Evolutionary conservation across 192 early-diverging fungal species (phyloP), one percentile per base, ranked within the genome.

Genomic region (Backusella liffmaniae): DNA sequence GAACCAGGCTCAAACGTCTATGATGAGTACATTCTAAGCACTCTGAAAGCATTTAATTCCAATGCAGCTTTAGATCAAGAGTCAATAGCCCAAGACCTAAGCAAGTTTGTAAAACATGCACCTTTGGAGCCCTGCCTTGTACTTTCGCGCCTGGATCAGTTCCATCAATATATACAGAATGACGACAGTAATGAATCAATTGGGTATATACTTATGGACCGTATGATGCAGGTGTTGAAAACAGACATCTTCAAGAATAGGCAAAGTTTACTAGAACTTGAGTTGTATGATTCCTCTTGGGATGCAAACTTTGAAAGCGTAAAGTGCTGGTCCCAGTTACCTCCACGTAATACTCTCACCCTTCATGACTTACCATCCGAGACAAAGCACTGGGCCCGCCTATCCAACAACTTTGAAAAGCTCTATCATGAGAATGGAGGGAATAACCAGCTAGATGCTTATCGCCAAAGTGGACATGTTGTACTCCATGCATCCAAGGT

Each of bases 341-440:
- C 26, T 32, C 18, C 21, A 4, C 15, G 23, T 23, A 62, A 42
- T 10, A 35, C 39, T 16, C 56, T 56, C 23, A 41, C 30, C 3
- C 39, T 42, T 9, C 41, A 44, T 42, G 30, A 46, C 32, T 26
- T 39, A 18, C 23, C 67, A 29, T 34, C 66, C 15, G 75, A 76
- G 18, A 70, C 75, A 9, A 76, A 76, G 49, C 32, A 56, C 32
- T 76, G 75, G 75, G 49, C 66, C 2, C 49, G 75, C 39, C 35
- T 76, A 16, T n/a, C 67, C 12, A 76, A 21, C 13, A 70, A 34
- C 23, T 76, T 76, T 32, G 34, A 62, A 74, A 42, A n/a, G 18
- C 21, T 74, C 42, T 26, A 30, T 32, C 15, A 26, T 4, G n/a
- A 10, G 2, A 42, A 66, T 67, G 59, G n/a, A 18, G 16, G 39